phyloP scores from a whole-genome alignment of 305 asterid genomes.

The Fraxinus latifolia region DNA sequence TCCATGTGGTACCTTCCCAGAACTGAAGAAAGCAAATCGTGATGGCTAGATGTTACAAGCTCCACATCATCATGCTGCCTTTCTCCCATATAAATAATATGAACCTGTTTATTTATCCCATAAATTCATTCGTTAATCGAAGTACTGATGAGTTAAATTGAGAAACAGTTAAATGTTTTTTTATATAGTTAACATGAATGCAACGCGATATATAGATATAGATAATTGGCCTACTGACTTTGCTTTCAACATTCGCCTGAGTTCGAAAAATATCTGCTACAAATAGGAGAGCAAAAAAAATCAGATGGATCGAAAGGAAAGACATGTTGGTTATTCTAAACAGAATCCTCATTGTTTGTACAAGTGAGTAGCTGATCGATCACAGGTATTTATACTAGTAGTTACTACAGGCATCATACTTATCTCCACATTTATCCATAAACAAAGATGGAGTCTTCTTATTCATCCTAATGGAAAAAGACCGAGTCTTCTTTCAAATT shows the following conservation, averaged over 20 bases:
- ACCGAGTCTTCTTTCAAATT: no score
- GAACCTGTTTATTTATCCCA: constrained; percentile 13
- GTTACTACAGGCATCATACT: not conserved
- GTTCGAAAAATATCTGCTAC: not conserved
- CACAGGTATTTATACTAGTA: not conserved
- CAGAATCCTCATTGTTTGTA: not conserved
- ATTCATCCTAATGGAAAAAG: not conserved
- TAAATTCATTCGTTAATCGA: not conserved
- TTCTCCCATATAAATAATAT: constrained; percentile 40
- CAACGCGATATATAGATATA: not conserved
- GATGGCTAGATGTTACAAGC: constrained; percentile 28
- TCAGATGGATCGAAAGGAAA: not conserved
- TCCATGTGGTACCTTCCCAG: constrained; percentile 36
- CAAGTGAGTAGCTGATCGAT: not conserved
- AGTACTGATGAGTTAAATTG: not conserved
- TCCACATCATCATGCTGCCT: constrained; percentile 28
- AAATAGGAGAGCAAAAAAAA: not conserved
- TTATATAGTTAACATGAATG: not conserved
- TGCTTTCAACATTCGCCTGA: constrained; percentile 8
- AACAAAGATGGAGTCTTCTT: not conserved
- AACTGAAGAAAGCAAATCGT: constrained; percentile 36
- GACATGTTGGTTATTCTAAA: not conserved
- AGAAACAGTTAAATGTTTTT: not conserved
- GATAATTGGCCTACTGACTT: constrained; percentile 11
- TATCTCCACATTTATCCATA: not conserved